Percentiles rank a stretch among this genome's conserved stretches.
Evolutionary conservation across 768 basidiomycete species (phyloP).

Genomic region (Tulasnella sp.): DNA sequence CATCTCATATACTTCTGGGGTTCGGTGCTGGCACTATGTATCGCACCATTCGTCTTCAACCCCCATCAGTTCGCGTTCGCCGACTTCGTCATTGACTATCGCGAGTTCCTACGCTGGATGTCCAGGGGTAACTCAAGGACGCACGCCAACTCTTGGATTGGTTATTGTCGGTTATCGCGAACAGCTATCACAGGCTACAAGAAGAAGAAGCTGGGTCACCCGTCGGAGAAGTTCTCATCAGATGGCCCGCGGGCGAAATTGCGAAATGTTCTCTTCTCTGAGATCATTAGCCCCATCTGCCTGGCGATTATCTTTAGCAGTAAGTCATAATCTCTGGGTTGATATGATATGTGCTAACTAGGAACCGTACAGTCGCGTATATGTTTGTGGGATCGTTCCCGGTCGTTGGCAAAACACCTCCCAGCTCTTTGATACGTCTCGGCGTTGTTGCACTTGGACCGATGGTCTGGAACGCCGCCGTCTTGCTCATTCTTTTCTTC

Average conservation of each 20-base stretch:
- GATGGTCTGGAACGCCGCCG: constrained; percentile 86
- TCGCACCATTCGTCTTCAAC: constrained; percentile 97
- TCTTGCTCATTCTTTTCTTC: constrained; percentile 80
- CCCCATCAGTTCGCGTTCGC: constrained; percentile 98
- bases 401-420: constrained; percentile 47
- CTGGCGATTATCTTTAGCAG: constrained; percentile 80
- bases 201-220: constrained; percentile 92
- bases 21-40: constrained; percentile 80
- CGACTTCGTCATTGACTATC: constrained; percentile 93
- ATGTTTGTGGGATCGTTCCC: constrained; percentile 92
- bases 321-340: constrained; percentile 23
- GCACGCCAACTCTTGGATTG: constrained; percentile 98
- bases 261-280: constrained; percentile 80
- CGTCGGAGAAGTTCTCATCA: constrained; percentile 91
- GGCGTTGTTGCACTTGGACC: constrained; percentile 89
- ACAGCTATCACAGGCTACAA: constrained; percentile 99
- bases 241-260: constrained; percentile 90
- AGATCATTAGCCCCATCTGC: constrained; percentile 74
- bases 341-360: not conserved
- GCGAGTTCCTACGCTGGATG: constrained; percentile 99
- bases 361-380: constrained; percentile 38
- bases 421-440: constrained; percentile 84
- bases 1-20: constrained; percentile 98
- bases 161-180: constrained; percentile 93
- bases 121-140: constrained; percentile 94